Evolutionary conservation across 2,329 filamentous ascomycete species (phyloP).

Genomic region (Nothophaeocryptopus gaeumannii): DNA sequence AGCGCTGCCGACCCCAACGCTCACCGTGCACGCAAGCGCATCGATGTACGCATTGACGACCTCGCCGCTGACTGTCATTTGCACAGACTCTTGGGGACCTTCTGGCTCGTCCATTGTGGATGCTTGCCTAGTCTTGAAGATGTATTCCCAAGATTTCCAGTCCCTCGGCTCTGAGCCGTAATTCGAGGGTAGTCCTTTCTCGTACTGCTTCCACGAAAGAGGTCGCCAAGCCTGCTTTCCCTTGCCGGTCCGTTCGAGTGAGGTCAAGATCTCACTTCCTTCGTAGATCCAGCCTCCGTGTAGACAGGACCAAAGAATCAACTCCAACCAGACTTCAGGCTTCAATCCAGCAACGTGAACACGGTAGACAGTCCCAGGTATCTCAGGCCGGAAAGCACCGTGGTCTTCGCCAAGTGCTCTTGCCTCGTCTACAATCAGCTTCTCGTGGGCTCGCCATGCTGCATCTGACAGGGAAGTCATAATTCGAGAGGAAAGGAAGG

Average conservation of each 20-base stretch:
- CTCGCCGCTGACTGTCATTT: conserved; percentile 56
- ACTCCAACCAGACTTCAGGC: conserved; percentile 51
- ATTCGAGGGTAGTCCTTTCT: conserved; percentile 29
- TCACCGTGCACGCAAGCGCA: conserved; percentile 47
- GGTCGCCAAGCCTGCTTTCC: conserved; percentile 28
- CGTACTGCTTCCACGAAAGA: conserved; percentile 44
- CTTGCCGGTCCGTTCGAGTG: not conserved
- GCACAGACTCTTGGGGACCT: conserved; percentile 27
- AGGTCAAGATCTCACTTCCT: conserved; percentile 41
- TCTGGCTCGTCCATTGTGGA: conserved; percentile 20
- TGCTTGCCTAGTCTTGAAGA: conserved; percentile 29
- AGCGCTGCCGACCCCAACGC: conserved; percentile 42
- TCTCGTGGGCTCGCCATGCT: conserved; percentile 48
- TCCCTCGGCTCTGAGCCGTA: conserved; percentile 22
- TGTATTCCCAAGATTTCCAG: conserved; percentile 33
- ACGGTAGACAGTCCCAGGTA: conserved; percentile 44
- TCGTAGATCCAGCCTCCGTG: conserved; percentile 48
- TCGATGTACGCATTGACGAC: conserved; percentile 56
- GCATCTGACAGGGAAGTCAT: conserved; percentile 51
- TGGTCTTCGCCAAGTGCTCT: conserved; percentile 38
- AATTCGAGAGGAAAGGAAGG: conserved; percentile 48
- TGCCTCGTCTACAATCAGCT: conserved; percentile 28
- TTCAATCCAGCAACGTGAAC: conserved; percentile 40
- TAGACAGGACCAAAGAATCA: conserved; percentile 52
- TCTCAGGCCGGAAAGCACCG: conserved; percentile 41